Evolutionary conservation across 2,329 filamentous ascomycete genomes (phyloP).

Genomic region (Fusarium haematococcum): DNA sequence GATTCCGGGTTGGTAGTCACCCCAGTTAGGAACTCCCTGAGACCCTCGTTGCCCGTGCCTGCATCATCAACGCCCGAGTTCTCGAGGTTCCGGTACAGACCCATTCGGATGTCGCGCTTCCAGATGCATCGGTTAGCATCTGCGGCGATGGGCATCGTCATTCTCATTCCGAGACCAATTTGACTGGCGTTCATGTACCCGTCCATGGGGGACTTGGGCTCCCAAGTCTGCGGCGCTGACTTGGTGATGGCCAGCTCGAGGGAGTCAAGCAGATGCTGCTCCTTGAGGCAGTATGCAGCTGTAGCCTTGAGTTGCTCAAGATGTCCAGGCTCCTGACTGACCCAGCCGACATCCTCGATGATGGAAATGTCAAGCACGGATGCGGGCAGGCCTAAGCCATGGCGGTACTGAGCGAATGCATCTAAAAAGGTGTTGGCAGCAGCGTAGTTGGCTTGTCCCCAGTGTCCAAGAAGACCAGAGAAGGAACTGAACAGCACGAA

Average conservation of each 20-base stretch:
- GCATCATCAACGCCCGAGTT: not conserved
- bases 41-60: not conserved
- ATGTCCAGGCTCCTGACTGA: not conserved
- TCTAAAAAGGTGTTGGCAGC: slow-evolving; percentile 56
- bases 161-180: not conserved
- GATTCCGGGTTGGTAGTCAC: not conserved
- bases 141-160: not conserved
- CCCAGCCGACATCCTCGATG: not conserved
- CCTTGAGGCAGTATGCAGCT: no score
- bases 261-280: no score
- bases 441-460: slow-evolving; percentile 55
- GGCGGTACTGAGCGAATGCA: slow-evolving; percentile 51
- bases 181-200: not conserved
- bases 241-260: no score
- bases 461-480: slow-evolving; percentile 47
- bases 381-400: slow-evolving; percentile 42
- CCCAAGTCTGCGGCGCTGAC: no score
- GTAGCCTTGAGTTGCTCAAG: not conserved
- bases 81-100: not conserved
- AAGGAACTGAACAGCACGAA: slow-evolving; percentile 52
- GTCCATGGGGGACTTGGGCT: no score
- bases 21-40: not conserved
- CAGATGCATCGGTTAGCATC: not conserved
- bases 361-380: not conserved
- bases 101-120: not conserved